Conservation (phyloP, 2,329 filamentous ascomycete genomes). For the Aspergillus pseudoglaucus region DNA sequence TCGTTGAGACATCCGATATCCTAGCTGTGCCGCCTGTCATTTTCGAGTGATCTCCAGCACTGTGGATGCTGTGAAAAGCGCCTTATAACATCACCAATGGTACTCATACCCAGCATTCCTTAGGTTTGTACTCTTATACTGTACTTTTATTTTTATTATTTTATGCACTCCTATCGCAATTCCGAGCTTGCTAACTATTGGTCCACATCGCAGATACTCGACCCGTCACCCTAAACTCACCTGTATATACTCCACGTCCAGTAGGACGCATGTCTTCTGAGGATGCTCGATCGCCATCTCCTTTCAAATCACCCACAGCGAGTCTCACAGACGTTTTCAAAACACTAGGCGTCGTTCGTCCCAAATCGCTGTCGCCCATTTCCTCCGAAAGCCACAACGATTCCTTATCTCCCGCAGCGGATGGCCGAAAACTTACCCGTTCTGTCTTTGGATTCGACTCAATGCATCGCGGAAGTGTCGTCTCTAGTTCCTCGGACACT, state of each 20-base stretch:
- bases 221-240: constrained; percentile 9
- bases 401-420: constrained; percentile 22
- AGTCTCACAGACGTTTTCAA: constrained; percentile 40
- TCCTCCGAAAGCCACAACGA: constrained; percentile 27
- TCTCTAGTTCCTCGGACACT: constrained; percentile 34
- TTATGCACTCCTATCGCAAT: background rate
- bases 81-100: constrained; percentile 9
- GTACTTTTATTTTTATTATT: background rate
- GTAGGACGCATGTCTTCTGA: constrained; percentile 37
- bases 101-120: background rate
- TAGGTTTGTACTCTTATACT: background rate
- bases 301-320: constrained; percentile 31
- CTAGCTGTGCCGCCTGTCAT: constrained; percentile 3
- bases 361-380: constrained; percentile 33
- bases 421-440: constrained; percentile 28
- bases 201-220: constrained; percentile 12
- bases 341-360: constrained; percentile 33
- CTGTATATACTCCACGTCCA: constrained; percentile 13
- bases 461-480: constrained; percentile 37
- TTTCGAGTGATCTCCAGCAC: constrained; percentile 5
- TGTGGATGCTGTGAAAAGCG: constrained; percentile 6
- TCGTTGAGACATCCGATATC: constrained; percentile 1
- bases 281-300: constrained; percentile 32
- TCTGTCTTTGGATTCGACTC: constrained; percentile 31
- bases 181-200: background rate